These are phyloP conservation scores for Naganishia friedmannii DNA, from an alignment of 768 basidiomycete species.

Conservation along the genomic window DNA sequence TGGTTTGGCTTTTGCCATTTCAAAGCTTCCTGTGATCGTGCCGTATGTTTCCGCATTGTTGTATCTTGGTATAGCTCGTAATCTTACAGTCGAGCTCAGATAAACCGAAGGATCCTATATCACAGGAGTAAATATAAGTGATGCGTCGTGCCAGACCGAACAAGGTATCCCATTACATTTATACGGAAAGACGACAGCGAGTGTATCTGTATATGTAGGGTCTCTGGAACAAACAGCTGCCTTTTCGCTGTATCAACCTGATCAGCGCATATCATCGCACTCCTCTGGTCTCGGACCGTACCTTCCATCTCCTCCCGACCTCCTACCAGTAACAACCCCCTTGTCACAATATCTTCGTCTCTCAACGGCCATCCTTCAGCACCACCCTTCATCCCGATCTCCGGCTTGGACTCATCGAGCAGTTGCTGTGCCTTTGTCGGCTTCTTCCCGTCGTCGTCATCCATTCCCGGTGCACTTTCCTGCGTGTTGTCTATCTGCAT, in stretches of 20 bases:
- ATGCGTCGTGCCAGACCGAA: neutral
- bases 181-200: constrained; percentile 24
- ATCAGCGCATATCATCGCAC: neutral
- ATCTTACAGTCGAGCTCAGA: constrained; percentile 6
- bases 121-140: neutral
- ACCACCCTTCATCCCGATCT: neutral
- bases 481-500: constrained; percentile 26
- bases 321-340: constrained; percentile 24
- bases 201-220: constrained; percentile 22
- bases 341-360: constrained; percentile 10
- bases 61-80: constrained; percentile 14
- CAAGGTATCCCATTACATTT: neutral
- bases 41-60: constrained; percentile 14
- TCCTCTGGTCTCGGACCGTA: neutral
- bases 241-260: constrained; percentile 1
- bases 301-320: constrained; percentile 19
- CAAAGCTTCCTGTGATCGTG: constrained; percentile 21
- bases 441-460: constrained; percentile 14
- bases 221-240: constrained; percentile 9
- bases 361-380: constrained; percentile 17
- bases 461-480: neutral
- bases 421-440: neutral
- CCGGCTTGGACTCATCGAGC: neutral
- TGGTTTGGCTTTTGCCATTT: constrained; percentile 10
- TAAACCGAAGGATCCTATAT: constrained; percentile 24